phyloP scores from a whole-genome alignment of 768 basidiomycete species.

The Mrakia frigida region DNA sequence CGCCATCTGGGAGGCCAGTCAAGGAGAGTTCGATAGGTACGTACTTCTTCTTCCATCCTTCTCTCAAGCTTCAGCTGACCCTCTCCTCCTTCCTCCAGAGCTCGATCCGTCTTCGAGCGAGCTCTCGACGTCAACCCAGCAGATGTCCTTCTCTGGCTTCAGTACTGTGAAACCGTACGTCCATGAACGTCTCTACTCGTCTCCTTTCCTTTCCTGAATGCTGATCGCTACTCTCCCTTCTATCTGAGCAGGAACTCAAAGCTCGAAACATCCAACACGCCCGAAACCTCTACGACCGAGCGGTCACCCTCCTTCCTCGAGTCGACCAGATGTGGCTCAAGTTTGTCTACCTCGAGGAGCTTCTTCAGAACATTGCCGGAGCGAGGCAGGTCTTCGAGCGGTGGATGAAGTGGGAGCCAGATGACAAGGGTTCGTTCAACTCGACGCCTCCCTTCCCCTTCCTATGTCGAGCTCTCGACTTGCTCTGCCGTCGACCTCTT shows the following conservation, averaged over 20 bases:
- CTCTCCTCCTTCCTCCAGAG: slow-evolving; percentile 40
- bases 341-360: slow-evolving; percentile 96
- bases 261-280: slow-evolving; percentile 95
- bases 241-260: slow-evolving; percentile 64
- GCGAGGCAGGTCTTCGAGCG: slow-evolving; percentile 97
- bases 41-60: background rate
- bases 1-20: slow-evolving; percentile 70
- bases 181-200: too few relatives aligned
- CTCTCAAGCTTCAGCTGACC: background rate
- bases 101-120: slow-evolving; percentile 92
- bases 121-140: slow-evolving; percentile 92
- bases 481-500: background rate
- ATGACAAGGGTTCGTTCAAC: slow-evolving; percentile 57
- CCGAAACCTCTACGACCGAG: slow-evolving; percentile 93
- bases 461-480: background rate
- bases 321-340: slow-evolving; percentile 99
- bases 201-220: background rate
- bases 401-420: slow-evolving; percentile 99
- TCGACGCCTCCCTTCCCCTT: background rate
- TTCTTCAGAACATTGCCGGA: slow-evolving; percentile 90
- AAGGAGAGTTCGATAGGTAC: slow-evolving; percentile 84
- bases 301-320: slow-evolving; percentile 90
- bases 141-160: slow-evolving; percentile 84
- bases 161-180: slow-evolving; percentile 33
- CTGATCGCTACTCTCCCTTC: background rate